Conservation (phyloP, 495 filamentous ascomycete species). For the Hypoxylon fuscum region DNA sequence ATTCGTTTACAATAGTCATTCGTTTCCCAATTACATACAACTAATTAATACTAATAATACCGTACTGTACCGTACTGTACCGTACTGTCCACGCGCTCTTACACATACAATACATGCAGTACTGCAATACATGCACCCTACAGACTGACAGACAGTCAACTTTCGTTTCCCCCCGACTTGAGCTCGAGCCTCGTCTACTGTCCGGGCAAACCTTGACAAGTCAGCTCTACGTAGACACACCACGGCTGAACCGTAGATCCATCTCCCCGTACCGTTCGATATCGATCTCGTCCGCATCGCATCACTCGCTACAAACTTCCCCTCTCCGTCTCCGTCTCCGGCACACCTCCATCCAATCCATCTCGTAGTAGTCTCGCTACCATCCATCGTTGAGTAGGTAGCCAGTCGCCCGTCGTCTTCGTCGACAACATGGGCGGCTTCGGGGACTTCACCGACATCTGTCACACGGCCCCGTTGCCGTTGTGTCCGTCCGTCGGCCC, state of each 20-base stretch:
- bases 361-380: slow-evolving; percentile 3
- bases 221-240: too few relatives aligned
- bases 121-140: too few relatives aligned
- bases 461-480: slow-evolving; percentile 83
- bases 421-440: slow-evolving; percentile 73
- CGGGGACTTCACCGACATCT: slow-evolving; percentile 88
- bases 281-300: background rate
- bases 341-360: too few relatives aligned
- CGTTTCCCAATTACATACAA: slow-evolving; percentile 21
- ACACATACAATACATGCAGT: too few relatives aligned
- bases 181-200: too few relatives aligned
- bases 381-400: background rate
- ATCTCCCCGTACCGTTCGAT: background rate
- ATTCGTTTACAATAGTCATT: slow-evolving; percentile 25
- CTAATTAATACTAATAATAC: slow-evolving; percentile 39
- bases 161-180: background rate
- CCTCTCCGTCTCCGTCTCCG: too few relatives aligned
- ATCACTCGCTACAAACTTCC: too few relatives aligned
- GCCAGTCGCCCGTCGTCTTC: slow-evolving; percentile 6
- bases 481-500: slow-evolving; percentile 84
- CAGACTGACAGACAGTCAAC: slow-evolving; percentile 15
- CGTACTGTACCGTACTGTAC: too few relatives aligned
- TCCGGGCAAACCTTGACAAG: too few relatives aligned
- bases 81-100: background rate
- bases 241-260: background rate